Conservation (phyloP, 1,139 yeast genomes). For the Hansenula anomala region DNA sequence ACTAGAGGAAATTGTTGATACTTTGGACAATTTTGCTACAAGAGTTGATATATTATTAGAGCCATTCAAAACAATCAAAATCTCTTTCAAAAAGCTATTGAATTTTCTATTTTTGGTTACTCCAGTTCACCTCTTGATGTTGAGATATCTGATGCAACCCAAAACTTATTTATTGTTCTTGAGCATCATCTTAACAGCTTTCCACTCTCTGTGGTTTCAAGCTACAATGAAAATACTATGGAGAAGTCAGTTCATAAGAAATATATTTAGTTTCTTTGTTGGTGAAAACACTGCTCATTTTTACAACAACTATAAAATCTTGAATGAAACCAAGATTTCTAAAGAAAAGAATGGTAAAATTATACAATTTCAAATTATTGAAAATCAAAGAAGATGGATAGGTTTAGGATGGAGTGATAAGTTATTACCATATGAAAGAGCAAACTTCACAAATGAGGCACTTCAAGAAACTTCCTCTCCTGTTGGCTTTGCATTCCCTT, state of each 20-base stretch:
- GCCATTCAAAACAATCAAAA: conserved; percentile 18
- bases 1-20: conserved; percentile 49
- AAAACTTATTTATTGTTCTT: conserved; percentile 32
- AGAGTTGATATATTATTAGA: conserved; percentile 36
- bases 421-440: conserved; percentile 47
- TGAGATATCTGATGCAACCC: conserved; percentile 34
- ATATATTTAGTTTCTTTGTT: conserved; percentile 38
- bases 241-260: conserved; percentile 47
- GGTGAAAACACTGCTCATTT: conserved; percentile 30
- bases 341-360: conserved; percentile 41
- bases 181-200: conserved; percentile 41
- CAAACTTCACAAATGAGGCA: conserved; percentile 41
- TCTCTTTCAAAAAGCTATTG: conserved; percentile 11
- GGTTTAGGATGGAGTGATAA: conserved; percentile 56
- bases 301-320: conserved; percentile 27
- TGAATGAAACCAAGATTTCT: conserved; percentile 36
- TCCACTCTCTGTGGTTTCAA: conserved; percentile 50
- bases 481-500: conserved; percentile 42
- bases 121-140: conserved; percentile 41
- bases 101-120: conserved; percentile 37
- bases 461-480: conserved; percentile 35
- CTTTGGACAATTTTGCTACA: conserved; percentile 44
- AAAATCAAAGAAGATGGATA: conserved; percentile 59
- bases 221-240: conserved; percentile 47
- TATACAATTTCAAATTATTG: conserved; percentile 46